A percentile compares a stretch with the other conserved stretches of the same genome.
Conservation (phyloP, 371 early-diverging fungal species). For the Apophysomyces sp. region DNA sequence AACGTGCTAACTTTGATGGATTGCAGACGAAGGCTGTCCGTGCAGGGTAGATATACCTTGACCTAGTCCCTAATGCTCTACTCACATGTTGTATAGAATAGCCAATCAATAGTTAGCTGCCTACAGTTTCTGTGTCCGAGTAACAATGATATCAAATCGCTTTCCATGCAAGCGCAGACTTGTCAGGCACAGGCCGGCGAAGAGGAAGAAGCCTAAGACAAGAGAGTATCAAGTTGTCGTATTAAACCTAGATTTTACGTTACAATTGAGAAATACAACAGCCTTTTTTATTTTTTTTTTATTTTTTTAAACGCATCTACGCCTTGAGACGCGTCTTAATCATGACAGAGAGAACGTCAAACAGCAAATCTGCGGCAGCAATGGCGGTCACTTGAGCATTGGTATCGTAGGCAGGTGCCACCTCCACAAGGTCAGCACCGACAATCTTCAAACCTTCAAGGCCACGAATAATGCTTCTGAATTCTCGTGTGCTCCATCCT, state of each 20-base stretch:
- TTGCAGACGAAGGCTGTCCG: not conserved
- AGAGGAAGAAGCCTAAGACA: not conserved
- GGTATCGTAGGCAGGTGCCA: constrained; percentile 34
- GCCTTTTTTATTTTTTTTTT: too few relatives aligned
- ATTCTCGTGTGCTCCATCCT: constrained; percentile 48
- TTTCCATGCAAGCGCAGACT: not conserved
- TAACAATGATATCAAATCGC: not conserved
- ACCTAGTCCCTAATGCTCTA: too few relatives aligned
- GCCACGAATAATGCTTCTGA: constrained; percentile 46
- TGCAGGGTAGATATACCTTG: not conserved
- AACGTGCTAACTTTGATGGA: too few relatives aligned
- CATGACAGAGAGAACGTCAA: constrained; percentile 23
- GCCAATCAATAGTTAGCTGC: not conserved
- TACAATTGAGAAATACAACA: too few relatives aligned
- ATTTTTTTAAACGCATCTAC: too few relatives aligned
- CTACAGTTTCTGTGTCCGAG: not conserved
- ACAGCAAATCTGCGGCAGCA: constrained; percentile 24
- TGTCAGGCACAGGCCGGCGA: not conserved
- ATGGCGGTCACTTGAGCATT: constrained; percentile 30
- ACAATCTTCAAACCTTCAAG: constrained; percentile 39
- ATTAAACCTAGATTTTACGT: not conserved
- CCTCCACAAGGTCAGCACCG: constrained; percentile 36
- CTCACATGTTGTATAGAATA: not conserved
- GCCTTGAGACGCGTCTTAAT: constrained; percentile 10
- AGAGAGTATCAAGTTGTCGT: not conserved